These are phyloP conservation scores for Arthrobotrys pseudoclavata DNA, from an alignment of 2,329 filamentous ascomycete genomes.

Conservation along the genomic window DNA sequence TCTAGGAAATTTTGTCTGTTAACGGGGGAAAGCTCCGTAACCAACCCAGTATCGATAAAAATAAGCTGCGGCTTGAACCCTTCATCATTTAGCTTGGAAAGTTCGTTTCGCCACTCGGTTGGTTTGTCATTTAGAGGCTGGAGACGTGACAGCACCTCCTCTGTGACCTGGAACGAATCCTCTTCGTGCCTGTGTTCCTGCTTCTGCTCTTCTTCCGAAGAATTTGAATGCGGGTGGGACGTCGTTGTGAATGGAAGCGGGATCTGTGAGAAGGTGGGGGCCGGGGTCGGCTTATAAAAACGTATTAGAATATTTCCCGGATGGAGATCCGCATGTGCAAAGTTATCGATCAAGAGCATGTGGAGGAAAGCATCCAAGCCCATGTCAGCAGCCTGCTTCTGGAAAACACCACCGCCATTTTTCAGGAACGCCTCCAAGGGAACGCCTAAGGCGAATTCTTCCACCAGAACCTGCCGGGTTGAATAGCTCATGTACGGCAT, in stretches of 20 bases:
- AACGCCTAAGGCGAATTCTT: constrained; percentile 96
- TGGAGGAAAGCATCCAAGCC: constrained; percentile 94
- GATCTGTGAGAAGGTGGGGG: constrained; percentile 73
- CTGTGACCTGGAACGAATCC: constrained; percentile 79
- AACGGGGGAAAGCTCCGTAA: constrained; percentile 88
- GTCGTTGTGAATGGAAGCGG: constrained; percentile 64
- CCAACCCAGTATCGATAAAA: constrained; percentile 96
- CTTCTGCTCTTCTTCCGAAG: constrained; percentile 65
- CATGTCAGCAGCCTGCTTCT: constrained; percentile 93
- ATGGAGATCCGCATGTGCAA: constrained; percentile 95
- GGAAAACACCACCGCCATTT: constrained; percentile 90
- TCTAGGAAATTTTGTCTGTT: constrained; percentile 94
- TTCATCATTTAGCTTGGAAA: constrained; percentile 83
- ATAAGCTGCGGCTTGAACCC: constrained; percentile 94
- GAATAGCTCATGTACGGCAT: constrained; percentile 94
- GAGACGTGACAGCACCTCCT: constrained; percentile 84
- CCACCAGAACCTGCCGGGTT: constrained; percentile 89
- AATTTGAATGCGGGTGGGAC: neutral
- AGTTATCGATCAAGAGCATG: constrained; percentile 97
- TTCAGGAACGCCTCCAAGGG: constrained; percentile 90
- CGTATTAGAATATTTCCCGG: constrained; percentile 99
- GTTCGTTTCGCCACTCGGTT: constrained; percentile 79
- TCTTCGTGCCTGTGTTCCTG: constrained; percentile 59
- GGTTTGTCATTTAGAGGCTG: constrained; percentile 79
- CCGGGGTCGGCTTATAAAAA: constrained; percentile 86